Conservation (phyloP, 805 yeast genomes). For the Wickerhamomyces silvicola region DNA sequence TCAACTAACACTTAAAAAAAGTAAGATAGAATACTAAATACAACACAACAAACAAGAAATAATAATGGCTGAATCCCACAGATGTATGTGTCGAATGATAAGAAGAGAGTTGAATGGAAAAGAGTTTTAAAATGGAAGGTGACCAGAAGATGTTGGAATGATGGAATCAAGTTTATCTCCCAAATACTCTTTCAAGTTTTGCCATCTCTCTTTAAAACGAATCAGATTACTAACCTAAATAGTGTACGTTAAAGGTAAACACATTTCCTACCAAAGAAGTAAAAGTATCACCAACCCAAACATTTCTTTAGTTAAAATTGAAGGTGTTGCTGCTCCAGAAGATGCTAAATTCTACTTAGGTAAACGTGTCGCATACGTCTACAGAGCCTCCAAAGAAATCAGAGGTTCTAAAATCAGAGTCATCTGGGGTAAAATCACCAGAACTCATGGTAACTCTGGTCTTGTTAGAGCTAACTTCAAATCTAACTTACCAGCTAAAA, state of each 20-base stretch:
- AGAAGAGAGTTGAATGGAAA: background rate
- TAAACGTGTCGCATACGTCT: constrained; percentile 98
- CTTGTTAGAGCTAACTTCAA: constrained; percentile 98
- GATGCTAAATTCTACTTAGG: constrained; percentile 99
- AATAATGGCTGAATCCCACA: constrained; percentile 91
- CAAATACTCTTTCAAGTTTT: background rate
- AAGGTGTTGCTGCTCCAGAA: constrained; percentile 86
- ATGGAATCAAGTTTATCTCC: background rate
- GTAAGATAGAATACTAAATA: constrained; percentile 1
- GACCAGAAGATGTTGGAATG: too few relatives aligned
- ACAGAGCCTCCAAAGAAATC: constrained; percentile 96
- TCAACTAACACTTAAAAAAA: background rate
- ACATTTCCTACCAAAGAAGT: constrained; percentile 99
- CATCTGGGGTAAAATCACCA: constrained; percentile 98
- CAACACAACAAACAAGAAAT: constrained; percentile 13
- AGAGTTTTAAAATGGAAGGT: background rate
- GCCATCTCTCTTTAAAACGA: background rate
- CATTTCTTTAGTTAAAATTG: constrained; percentile 93
- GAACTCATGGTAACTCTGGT: constrained; percentile 99
- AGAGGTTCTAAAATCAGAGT: constrained; percentile 99
- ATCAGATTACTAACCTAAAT: constrained; percentile 21
- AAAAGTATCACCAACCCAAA: constrained; percentile 97
- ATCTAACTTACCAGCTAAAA: constrained; percentile 98
- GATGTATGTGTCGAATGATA: constrained; percentile 63
- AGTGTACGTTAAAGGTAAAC: constrained; percentile 99